Percentiles rank a stretch among this genome's conserved stretches.
Conservation (phyloP, 495 filamentous ascomycete species). For the Mycothermus thermophilus region DNA sequence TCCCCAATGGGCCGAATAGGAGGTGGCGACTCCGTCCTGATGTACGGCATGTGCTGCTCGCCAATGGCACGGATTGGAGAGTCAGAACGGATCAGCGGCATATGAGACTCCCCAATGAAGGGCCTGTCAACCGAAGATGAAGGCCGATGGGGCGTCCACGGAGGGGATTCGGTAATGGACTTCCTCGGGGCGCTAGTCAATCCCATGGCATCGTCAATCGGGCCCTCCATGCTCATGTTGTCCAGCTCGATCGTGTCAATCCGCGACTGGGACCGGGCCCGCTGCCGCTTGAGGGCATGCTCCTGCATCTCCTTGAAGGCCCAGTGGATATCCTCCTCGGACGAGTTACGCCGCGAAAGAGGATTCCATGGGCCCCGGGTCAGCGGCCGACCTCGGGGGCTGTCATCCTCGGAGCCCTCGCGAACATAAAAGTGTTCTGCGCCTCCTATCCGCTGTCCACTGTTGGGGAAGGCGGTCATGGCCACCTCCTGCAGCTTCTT, state of each 20-base stretch:
- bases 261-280: slow-evolving; percentile 6
- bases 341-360: slow-evolving; percentile 29
- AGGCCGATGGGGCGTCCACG: slow-evolving; percentile 14
- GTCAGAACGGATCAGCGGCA: slow-evolving; percentile 24
- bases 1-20: slow-evolving; percentile 22
- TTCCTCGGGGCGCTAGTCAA: slow-evolving; percentile 20
- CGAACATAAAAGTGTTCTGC: slow-evolving; percentile 43
- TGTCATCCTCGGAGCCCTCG: slow-evolving; percentile 36
- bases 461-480: slow-evolving; percentile 38
- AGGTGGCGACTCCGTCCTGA: slow-evolving; percentile 16
- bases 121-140: slow-evolving; percentile 12
- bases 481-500: slow-evolving; percentile 43
- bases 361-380: slow-evolving; percentile 23
- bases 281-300: slow-evolving; percentile 24
- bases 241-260: slow-evolving; percentile 27
- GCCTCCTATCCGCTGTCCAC: slow-evolving; percentile 29
- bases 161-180: slow-evolving; percentile 19
- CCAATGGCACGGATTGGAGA: slow-evolving; percentile 26
- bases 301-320: slow-evolving; percentile 39
- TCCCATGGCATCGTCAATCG: slow-evolving; percentile 30
- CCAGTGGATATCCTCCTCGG: slow-evolving; percentile 35
- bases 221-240: slow-evolving; percentile 29
- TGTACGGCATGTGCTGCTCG: slow-evolving; percentile 18
- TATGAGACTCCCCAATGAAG: slow-evolving; percentile 26
- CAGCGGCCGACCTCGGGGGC: slow-evolving; percentile 16